A percentile compares a stretch with the other conserved stretches of the same genome.
phyloP scores from a whole-genome alignment of 148 eudicot species.

The Camellia lanceoleosa region DNA sequence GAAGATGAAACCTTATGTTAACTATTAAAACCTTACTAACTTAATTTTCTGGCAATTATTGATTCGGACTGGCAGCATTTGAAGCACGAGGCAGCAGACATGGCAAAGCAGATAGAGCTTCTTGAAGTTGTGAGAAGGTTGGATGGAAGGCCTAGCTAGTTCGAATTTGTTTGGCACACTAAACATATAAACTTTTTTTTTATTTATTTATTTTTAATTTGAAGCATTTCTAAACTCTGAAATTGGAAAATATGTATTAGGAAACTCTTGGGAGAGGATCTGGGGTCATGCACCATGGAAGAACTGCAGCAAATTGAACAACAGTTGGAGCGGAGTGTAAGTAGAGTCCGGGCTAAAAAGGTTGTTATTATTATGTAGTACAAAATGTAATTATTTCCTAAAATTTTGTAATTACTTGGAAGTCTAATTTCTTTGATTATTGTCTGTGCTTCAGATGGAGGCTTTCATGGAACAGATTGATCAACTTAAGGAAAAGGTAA shows the following conservation, averaged over 20 bases:
- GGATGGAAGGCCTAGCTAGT: not conserved
- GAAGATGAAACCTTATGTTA: no score
- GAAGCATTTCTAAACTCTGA: not conserved
- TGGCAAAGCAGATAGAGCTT: constrained; percentile 67
- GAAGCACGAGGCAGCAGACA: constrained; percentile 59
- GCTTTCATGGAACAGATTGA: constrained; percentile 49
- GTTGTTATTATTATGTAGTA: constrained; percentile 20
- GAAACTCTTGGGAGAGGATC: constrained; percentile 73
- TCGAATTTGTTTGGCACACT: not conserved
- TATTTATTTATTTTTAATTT: not conserved
- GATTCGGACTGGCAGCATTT: constrained; percentile 42
- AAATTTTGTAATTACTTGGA: no score
- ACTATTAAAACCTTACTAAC: no score
- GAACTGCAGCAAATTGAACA: constrained; percentile 75
- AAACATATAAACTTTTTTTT: not conserved
- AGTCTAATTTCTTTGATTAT: no score
- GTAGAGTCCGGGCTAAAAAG: constrained; percentile 66
- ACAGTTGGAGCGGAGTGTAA: constrained; percentile 68
- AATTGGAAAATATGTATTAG: constrained; percentile 24
- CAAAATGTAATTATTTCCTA: no score
- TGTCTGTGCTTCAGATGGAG: constrained; percentile 41
- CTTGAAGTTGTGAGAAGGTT: constrained; percentile 73
- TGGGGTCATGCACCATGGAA: constrained; percentile 57
- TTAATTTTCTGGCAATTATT: not conserved
- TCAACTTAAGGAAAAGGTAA: constrained; percentile 57